A percentile compares a stretch with the other conserved stretches of the same genome.
These are phyloP conservation scores for Dictyostelium discoideum DNA, from an alignment of 78 protist species.

Conservation along the genomic window dicty_2.7 NC_007090.3:3837501-3838000, in stretches of 20 bases:
- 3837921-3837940: neutral
- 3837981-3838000: neutral
- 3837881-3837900: neutral
- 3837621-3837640: neutral
- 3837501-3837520: constrained; percentile 81
- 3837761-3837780: neutral
- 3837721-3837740: neutral
- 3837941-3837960: neutral
- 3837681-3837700: no score
- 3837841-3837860: neutral
- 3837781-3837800: neutral
- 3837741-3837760: neutral
- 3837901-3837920: neutral
- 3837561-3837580: constrained; percentile 32
- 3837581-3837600: neutral
- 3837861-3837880: neutral
- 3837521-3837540: constrained; percentile 78
- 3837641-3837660: neutral
- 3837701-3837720: neutral
- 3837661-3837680: no score
- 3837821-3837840: neutral
- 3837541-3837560: constrained; percentile 77
- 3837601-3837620: neutral
- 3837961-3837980: constrained; percentile 1
- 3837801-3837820: constrained; percentile 1